Base-by-base conservation (phyloP, 2,329 filamentous ascomycete species). In the Fusarium nematophilum region DNA sequence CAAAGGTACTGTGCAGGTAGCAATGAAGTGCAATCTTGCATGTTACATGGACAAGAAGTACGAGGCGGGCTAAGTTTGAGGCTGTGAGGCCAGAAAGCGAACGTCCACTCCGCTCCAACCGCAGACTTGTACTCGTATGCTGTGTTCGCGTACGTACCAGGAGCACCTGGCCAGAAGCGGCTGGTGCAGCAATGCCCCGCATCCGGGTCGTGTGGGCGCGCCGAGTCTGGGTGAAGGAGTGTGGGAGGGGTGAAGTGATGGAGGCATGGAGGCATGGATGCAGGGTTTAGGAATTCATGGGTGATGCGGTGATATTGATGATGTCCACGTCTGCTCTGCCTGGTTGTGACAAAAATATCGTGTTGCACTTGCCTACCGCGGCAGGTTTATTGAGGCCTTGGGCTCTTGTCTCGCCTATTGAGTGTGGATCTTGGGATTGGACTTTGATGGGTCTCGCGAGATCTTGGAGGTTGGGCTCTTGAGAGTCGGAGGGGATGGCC, bases 21-120 rank as follows among this genome's bases (percentile, higher is more conserved):
- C 27, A 44, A 50, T 54, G 25, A 58, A 46, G 30, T 58, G 29
- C 43, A 44, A 26, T 37, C 40, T 36, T 49, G 14, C 44, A 36
- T 47, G 46, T 47, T 33, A 37, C 21, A 48, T 14, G 30, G 56
- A 21, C 31, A 39, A 46, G 30, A 15, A 44, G 34, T 29, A 43
- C 9, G 9, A 25, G 43, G 26, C 46, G n/a, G 45, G 31, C 14
- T 21, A 38, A 38, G 7, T 11, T 31, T 15, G 26, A 36, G 29
- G 33, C 57, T 40, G 29, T 64, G 57, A 64, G 52, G 53, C 61
- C 60, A 61, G 34, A 46, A 53, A 61, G 25, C 48, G 37, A 45
- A 39, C 21, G 6, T 21, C 21, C 21, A 21, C 25, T 39, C 60
- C 61, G 61, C 52, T 34, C 37, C 31, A 62, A 33, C 57, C 52